These are phyloP conservation scores for Saturnispora ahearnii DNA, from an alignment of 805 yeast species.

Conservation along the genomic window DNA sequence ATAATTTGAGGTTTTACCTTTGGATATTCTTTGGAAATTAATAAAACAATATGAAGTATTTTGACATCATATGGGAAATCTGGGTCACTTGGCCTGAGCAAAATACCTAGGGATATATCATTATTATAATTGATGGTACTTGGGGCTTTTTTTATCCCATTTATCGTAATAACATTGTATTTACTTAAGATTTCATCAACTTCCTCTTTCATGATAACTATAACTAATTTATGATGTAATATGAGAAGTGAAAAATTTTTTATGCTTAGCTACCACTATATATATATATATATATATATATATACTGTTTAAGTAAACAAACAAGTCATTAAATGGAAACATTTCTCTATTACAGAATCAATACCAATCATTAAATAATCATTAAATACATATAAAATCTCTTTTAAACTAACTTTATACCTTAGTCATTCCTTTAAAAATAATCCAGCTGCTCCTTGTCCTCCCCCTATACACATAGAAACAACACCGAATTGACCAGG, in stretches of 20 bases:
- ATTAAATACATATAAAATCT: too few species aligned
- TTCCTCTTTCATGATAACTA: neutral
- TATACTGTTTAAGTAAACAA: too few species aligned
- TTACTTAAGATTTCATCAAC: slow-evolving; percentile 3
- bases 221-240: slow-evolving; percentile 10
- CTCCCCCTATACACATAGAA: slow-evolving; percentile 97
- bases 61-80: slow-evolving; percentile 62
- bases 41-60: slow-evolving; percentile 41
- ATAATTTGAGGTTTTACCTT: slow-evolving; percentile 38
- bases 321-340: too few species aligned
- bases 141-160: slow-evolving; percentile 19
- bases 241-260: too few species aligned
- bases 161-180: slow-evolving; percentile 23
- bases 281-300: too few species aligned
- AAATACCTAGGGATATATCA: slow-evolving; percentile 35
- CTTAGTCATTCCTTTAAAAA: slow-evolving; percentile 59
- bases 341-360: too few species aligned
- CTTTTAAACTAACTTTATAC: too few species aligned
- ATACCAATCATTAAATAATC: too few species aligned
- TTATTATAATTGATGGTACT: slow-evolving; percentile 5
- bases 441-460: slow-evolving; percentile 96
- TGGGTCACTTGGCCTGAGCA: slow-evolving; percentile 54
- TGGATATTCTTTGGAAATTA: slow-evolving; percentile 52
- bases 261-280: too few species aligned
- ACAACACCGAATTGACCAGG: slow-evolving; percentile 81